phyloP scores from a whole-genome alignment of 805 yeast genomes.

The Myxozyma geophila region DNA sequence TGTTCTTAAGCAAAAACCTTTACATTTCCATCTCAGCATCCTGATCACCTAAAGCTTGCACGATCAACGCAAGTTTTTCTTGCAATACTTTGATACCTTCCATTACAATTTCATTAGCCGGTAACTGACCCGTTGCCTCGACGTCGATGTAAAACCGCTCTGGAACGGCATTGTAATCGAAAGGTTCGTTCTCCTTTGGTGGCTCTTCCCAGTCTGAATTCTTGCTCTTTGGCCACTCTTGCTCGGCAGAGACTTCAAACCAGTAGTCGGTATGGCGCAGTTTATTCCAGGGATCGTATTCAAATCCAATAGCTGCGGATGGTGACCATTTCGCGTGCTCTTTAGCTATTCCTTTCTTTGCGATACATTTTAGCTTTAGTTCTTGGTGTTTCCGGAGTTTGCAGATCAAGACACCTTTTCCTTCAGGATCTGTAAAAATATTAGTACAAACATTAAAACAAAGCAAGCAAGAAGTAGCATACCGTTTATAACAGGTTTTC shows the following conservation, averaged over 20 bases:
- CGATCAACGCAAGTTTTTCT: slow-evolving; percentile 85
- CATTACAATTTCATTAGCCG: slow-evolving; percentile 85
- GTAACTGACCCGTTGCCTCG: slow-evolving; percentile 88
- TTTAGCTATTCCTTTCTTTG: slow-evolving; percentile 65
- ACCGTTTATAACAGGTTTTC: slow-evolving; percentile 76
- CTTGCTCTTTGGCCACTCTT: slow-evolving; percentile 90
- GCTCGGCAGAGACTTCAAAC: slow-evolving; percentile 87
- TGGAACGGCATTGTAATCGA: slow-evolving; percentile 85
- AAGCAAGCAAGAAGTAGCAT: not conserved
- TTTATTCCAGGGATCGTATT: slow-evolving; percentile 99
- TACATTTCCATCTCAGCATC: slow-evolving; percentile 31
- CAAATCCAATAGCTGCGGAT: slow-evolving; percentile 92
- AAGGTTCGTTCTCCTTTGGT: slow-evolving; percentile 62
- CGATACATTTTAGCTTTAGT: slow-evolving; percentile 84
- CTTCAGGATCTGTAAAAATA: slow-evolving; percentile 57
- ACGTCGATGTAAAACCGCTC: slow-evolving; percentile 82
- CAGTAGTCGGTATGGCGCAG: slow-evolving; percentile 93
- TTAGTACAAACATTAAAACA: not conserved
- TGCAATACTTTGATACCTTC: slow-evolving; percentile 85
- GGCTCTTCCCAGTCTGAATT: slow-evolving; percentile 93
- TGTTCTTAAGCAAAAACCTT: not conserved
- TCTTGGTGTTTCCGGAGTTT: slow-evolving; percentile 93
- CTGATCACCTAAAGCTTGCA: slow-evolving; percentile 59
- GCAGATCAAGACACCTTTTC: slow-evolving; percentile 87
- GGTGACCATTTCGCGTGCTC: slow-evolving; percentile 99